Base-by-base conservation (phyloP, 2,329 filamentous ascomycete species). In the Xylaria sp. region DNA sequence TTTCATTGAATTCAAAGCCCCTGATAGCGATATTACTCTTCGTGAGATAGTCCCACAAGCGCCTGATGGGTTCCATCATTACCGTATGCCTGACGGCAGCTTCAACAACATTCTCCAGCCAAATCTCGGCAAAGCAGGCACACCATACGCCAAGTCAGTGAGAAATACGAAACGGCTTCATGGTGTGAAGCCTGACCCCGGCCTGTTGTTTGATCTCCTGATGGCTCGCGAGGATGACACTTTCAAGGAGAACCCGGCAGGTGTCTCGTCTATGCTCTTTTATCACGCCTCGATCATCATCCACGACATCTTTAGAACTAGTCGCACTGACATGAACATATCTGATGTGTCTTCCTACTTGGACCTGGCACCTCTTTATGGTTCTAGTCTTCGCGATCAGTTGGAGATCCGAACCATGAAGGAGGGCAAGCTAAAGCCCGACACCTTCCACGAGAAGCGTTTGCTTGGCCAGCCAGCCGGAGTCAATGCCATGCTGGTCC, bases 251-350 rank as follows among this genome's bases (percentile, higher is more conserved):
- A 90, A 92, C 72, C 87, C 89, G 0, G 89, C 89, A 53, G 84
- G 86, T n/a, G 87, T 93, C 42, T 92, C 89, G 0, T 89, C 87
- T 69, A 87, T 92, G 77, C 78, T 94, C 15, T 92, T 92, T 74
- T 92, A 92, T 67, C 79, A 91, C 45, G 91, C 90, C 0, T 87
- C 89, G 6, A 89, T 94, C 70, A 86, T 87, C 63, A 86, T 85
- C 54, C 84, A 86, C 67, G 80, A 81, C 75, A 75, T 89, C 52
- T 91, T 91, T 76, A 82, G 86, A 38, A 91, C 89, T 1, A 86
- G 85, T 68, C 84, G 86, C 25, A 78, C 78, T 4, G 87, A 92
- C 73, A 83, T 81, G 70, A 86, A 84, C 59, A 86, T 84, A 58
- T 89, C 87, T 0, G 79, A 87, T 65, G 91, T 88, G 0, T 92